Evolutionary conservation across 352 stramenopile species (phyloP), one percentile per base, ranked within the genome.

Genomic region (Pythium oligandrum): DNA sequence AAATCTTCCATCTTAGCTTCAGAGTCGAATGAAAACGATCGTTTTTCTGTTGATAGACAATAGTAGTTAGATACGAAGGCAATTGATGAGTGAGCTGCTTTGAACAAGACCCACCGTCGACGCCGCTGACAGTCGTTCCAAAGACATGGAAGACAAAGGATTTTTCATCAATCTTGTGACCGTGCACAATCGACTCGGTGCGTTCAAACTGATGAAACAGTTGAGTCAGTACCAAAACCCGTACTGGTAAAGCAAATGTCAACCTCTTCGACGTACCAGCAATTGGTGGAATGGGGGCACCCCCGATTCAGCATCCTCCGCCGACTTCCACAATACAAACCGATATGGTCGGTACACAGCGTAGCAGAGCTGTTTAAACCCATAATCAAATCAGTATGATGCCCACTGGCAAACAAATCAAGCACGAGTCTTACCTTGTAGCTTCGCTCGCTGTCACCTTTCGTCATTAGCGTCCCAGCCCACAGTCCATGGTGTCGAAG

Each of bases 301-400:
- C 2, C 78, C 77, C 11, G 63, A 63, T 38, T 90, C 78, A 10
- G 79, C 76, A 57, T 94, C 83, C 57, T 94, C 83, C 7, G 66
- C 68, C 10, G 56, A 75, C 59, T 90, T 94, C 83, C 83, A 94
- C 32, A 94, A 50, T 32, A 92, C 61, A 55, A 94, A 92, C 7
- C 83, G 81, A 57, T 71, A 90, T 4, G 78, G 54, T 17, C 79
- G 83, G 62, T 89, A 92, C 30, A 68, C 74, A 32, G 78, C 51
- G 30, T 80, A 90, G 31, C 71, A 81, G 4, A 42, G 61, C 78
- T 89, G 63, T 11, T 26, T 26, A 26, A 26, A 26, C 17, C 17
- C 17, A 26, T 0, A 26, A 26, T 26, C 17, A 26, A 26, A 26
- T 26, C 17, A 26, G 17, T 26, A 26, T 26, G 17, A 26, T 26